Evolutionary conservation across 225 moss, liverwort and hornwort genomes (phyloP).

Genomic region (Bryum argenteum): DNA sequence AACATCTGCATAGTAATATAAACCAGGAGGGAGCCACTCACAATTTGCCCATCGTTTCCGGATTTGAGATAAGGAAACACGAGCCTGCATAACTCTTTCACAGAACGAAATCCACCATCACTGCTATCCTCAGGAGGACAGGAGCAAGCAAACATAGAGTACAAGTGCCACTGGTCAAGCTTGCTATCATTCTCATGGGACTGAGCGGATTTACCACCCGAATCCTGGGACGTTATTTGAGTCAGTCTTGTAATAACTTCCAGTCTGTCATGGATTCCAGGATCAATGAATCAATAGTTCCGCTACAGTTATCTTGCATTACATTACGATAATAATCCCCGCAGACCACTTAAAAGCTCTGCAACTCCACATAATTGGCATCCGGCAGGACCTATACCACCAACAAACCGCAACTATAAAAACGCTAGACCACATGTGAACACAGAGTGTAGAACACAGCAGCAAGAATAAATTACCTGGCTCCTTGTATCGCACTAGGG

Average conservation of each 20-base stretch:
- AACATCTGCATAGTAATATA: slow-evolving; percentile 15
- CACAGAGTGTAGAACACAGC: slow-evolving; percentile 16
- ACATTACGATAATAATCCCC: slow-evolving; percentile 9
- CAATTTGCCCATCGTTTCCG: slow-evolving; percentile 89
- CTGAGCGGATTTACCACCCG: slow-evolving; percentile 88
- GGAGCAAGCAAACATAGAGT: slow-evolving; percentile 99
- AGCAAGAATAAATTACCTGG: slow-evolving; percentile 63
- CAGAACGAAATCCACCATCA: slow-evolving; percentile 88
- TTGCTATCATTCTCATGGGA: slow-evolving; percentile 86
- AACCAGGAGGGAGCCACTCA: slow-evolving; percentile 51
- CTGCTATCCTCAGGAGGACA: slow-evolving; percentile 95
- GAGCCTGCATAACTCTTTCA: slow-evolving; percentile 87
- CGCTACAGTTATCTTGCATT: neutral
- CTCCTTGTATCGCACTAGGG: slow-evolving; percentile 90
- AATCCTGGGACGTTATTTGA: slow-evolving; percentile 77
- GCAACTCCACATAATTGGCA: slow-evolving; percentile 13
- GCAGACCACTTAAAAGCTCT: neutral
- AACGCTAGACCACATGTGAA: slow-evolving; percentile 15
- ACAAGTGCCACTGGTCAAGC: slow-evolving; percentile 99
- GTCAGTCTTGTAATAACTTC: slow-evolving; percentile 81
- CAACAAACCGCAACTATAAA: slow-evolving; percentile 3
- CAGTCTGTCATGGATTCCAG: slow-evolving; percentile 57
- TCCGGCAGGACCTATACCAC: neutral
- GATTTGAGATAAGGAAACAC: slow-evolving; percentile 96
- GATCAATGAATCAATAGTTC: slow-evolving; percentile 1